These are phyloP conservation scores for Coffea eugenioides DNA, from an alignment of 257 asterid genomes.

Conservation along the genomic window DNA sequence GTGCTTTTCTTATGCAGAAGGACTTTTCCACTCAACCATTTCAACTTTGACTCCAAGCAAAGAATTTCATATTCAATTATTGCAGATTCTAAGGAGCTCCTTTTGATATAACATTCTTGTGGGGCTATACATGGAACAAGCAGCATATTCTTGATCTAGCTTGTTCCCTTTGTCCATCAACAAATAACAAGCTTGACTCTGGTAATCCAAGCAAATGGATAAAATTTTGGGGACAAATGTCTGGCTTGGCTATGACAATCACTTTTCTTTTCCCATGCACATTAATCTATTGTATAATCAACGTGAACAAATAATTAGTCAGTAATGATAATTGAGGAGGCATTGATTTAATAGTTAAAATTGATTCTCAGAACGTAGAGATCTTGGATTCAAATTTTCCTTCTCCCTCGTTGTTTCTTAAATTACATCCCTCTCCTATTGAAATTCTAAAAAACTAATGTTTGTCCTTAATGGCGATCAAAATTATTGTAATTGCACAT, in stretches of 20 bases:
- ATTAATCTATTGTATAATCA: not conserved
- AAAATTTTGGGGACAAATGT: not conserved
- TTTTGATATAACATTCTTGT: not conserved
- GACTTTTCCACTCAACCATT: conserved; percentile 34
- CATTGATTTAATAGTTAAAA: too few relatives aligned
- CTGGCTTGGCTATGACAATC: too few relatives aligned
- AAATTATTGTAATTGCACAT: not conserved
- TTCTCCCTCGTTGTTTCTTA: too few relatives aligned
- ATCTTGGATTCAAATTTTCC: too few relatives aligned
- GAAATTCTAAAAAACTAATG: too few relatives aligned
- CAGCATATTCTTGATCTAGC: not conserved
- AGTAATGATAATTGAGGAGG: too few relatives aligned
- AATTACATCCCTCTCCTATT: too few relatives aligned
- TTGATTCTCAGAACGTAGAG: too few relatives aligned
- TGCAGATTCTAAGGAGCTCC: conserved; percentile 19
- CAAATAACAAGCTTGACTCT: not conserved
- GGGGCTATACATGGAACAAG: not conserved
- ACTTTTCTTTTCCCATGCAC: not conserved
- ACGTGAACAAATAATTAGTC: too few relatives aligned
- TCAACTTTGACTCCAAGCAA: conserved; percentile 38
- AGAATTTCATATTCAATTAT: conserved; percentile 31
- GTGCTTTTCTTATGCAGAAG: conserved; percentile 33
- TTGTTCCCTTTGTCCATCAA: not conserved
- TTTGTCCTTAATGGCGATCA: not conserved
- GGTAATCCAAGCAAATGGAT: not conserved